These are phyloP conservation scores for Chalciporus sphaerocephalus DNA, from an alignment of 768 basidiomycete genomes.

Conservation along the genomic window DNA sequence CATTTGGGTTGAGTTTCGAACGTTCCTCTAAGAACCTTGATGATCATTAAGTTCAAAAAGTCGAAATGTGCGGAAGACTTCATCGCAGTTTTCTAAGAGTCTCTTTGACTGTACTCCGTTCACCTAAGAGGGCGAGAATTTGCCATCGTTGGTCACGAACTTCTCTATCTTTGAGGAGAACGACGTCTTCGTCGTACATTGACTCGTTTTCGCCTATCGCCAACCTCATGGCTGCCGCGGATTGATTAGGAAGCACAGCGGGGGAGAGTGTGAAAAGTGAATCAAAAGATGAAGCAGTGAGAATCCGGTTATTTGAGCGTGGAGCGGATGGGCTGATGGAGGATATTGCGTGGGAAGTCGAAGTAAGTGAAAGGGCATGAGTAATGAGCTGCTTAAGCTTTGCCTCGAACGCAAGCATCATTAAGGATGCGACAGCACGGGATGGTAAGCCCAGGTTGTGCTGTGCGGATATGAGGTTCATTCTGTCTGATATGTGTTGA, in stretches of 20 bases:
- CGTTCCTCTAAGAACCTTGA: neutral
- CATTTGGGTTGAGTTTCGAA: neutral
- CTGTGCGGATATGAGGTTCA: constrained; percentile 79
- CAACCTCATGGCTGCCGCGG: constrained; percentile 71
- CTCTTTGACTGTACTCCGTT: constrained; percentile 70
- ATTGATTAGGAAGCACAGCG: constrained; percentile 71
- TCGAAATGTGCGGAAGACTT: neutral
- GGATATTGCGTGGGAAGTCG: constrained; percentile 69
- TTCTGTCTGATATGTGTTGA: constrained; percentile 73
- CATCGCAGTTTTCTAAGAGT: constrained; percentile 40
- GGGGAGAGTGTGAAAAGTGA: constrained; percentile 75
- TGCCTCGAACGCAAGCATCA: constrained; percentile 78
- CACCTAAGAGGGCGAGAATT: constrained; percentile 66
- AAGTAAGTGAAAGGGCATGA: constrained; percentile 72
- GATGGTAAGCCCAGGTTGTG: constrained; percentile 61
- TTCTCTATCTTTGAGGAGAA: constrained; percentile 57
- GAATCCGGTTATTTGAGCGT: constrained; percentile 40
- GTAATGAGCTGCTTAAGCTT: constrained; percentile 82
- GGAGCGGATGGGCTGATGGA: constrained; percentile 61
- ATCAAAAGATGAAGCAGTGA: constrained; percentile 69
- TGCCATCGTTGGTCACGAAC: constrained; percentile 72
- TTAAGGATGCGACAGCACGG: constrained; percentile 59
- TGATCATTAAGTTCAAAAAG: neutral
- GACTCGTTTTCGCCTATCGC: constrained; percentile 51
- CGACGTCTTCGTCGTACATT: constrained; percentile 43